phyloP scores from a whole-genome alignment of 257 asterid species.

The Rubia yunnanensis region DNA sequence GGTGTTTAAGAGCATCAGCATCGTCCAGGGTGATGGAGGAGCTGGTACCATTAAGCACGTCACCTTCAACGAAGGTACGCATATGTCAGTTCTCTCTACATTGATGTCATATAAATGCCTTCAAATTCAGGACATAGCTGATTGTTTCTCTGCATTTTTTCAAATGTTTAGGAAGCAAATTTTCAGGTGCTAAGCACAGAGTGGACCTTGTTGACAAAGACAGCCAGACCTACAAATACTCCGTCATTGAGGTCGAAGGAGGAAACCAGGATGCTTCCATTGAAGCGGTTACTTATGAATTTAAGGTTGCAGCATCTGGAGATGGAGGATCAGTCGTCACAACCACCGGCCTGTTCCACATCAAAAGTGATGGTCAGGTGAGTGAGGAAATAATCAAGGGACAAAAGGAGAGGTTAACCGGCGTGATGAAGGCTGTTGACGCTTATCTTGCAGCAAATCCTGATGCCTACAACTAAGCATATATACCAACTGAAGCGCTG shows the following conservation, averaged over 20 bases:
- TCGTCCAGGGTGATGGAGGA: constrained; percentile 43
- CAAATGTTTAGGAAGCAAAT: constrained; percentile 31
- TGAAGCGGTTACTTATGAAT: constrained; percentile 32
- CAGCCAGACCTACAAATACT: constrained; percentile 29
- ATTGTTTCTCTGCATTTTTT: not conserved
- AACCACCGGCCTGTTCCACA: constrained; percentile 24
- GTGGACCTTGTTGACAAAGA: constrained; percentile 36
- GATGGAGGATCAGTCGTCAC: constrained; percentile 43
- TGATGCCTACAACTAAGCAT: constrained; percentile 5
- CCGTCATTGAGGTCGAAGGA: constrained; percentile 26
- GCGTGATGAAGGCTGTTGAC: constrained; percentile 22
- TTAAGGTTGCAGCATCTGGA: constrained; percentile 28
- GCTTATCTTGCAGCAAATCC: constrained; percentile 25
- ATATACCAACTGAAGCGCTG: not conserved
- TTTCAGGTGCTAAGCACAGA: constrained; percentile 34
- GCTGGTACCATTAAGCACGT: constrained; percentile 38
- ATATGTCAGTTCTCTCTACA: not conserved
- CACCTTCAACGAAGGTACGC: constrained; percentile 37
- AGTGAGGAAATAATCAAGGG: constrained; percentile 26
- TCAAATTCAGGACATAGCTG: not conserved
- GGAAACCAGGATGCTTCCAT: constrained; percentile 29
- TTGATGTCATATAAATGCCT: constrained; percentile 12
- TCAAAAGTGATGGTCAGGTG: constrained; percentile 29
- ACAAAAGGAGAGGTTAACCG: constrained; percentile 18
- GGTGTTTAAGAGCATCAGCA: constrained; percentile 31